These are phyloP conservation scores for Dalbergia oliveri DNA, from an alignment of 306 rosid genomes.

Conservation along the genomic window DNA sequence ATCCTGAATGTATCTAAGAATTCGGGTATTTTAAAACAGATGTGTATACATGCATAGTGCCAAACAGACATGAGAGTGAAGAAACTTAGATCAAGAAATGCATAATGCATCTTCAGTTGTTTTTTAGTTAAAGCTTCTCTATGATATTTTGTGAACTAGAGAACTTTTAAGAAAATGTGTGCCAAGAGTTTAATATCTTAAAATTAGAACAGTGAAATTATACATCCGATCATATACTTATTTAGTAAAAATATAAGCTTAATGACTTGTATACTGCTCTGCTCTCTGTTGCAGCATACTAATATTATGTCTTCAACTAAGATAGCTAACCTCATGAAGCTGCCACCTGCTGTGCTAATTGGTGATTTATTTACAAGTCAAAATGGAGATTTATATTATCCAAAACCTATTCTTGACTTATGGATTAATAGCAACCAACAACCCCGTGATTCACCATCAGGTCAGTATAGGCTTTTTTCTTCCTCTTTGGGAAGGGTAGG, in stretches of 20 bases:
- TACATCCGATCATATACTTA: conserved; percentile 12
- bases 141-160: neutral
- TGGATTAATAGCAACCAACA: conserved; percentile 71
- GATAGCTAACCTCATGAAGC: conserved; percentile 73
- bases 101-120: neutral
- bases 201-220: neutral
- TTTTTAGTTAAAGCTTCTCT: conserved; percentile 1
- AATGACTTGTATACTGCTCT: neutral
- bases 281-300: conserved; percentile 53
- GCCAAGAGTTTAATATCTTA: neutral
- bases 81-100: neutral
- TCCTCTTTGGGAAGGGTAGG: neutral
- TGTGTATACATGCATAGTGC: neutral
- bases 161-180: neutral
- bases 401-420: conserved; percentile 67
- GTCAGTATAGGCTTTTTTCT: conserved; percentile 44
- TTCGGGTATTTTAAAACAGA: conserved; percentile 12
- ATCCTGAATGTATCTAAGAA: conserved; percentile 34
- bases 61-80: neutral
- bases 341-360: conserved; percentile 71
- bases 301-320: conserved; percentile 56
- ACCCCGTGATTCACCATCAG: conserved; percentile 69
- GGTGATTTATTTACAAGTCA: conserved; percentile 60
- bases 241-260: neutral
- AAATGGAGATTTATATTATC: conserved; percentile 70